Evolutionary conservation across 2,329 filamentous ascomycete species (phyloP), one percentile per base, ranked within the genome.

Genomic region (Colletotrichum lentis): DNA sequence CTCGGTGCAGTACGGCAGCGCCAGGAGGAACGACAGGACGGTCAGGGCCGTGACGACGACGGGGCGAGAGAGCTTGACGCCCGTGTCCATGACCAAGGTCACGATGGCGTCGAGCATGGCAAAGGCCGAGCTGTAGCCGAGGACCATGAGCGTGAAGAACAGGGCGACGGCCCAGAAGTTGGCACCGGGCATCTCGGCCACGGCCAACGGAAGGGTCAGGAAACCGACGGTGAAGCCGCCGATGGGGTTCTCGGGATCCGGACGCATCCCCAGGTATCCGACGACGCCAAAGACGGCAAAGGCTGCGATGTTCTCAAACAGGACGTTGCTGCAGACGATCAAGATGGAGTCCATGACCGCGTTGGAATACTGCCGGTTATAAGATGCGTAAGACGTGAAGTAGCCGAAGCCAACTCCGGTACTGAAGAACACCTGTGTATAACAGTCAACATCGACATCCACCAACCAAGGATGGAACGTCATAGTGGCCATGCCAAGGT

Each of bases 371-470:
- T 81, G 80, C 80, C 84, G 71, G 77, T 88, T 88, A 74, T 87
- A 88, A 0, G 83, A 86, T 0, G 86, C 85, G 70, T 88, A 88
- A 0, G 82, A 83, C 0, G 85, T 88, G 68, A 86, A 88, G 73
- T 86, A 86, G 3, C 86, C 85, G 71, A 88, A 87, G 1, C 84
- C 85, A 35, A 88, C 83, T 3, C 85, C 85, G 0, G 84, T 87
- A 0, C 84, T 86, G 76, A 87, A 88, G 75, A 88, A 88, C 53
- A 88, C 85, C 44, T 67, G 16, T 14, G 5, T 1, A 16, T 24
- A 16, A 39, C 11, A 27, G 43, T 49, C 16, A 39, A n/a, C 24
- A 22, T 5, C 11, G 8, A 31, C 27, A 31, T 10, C 7, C 27
- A 1, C 27, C 27, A 8, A 8, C 27, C 7, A 31, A 31, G 27